Evolutionary conservation across 352 stramenopile species (phyloP).

Genomic region (Thalassiosira exigua): DNA sequence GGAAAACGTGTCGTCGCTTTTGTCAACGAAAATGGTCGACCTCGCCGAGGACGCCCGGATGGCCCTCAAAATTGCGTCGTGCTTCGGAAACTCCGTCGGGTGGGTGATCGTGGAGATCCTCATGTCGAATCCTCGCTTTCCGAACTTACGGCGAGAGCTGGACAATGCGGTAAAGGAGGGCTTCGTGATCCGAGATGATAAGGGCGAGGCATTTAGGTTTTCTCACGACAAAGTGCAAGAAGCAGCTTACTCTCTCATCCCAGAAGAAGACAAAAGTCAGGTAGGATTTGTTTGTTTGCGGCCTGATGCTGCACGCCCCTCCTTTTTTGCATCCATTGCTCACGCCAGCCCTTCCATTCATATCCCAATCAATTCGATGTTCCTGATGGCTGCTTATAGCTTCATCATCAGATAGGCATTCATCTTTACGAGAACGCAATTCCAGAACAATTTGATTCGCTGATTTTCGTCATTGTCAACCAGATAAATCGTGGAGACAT

Average conservation of each 20-base stretch:
- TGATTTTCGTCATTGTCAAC: slow-evolving; percentile 5
- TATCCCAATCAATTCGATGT: too few species aligned
- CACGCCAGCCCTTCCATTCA: too few species aligned
- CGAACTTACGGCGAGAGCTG: neutral
- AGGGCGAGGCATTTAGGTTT: slow-evolving; percentile 31
- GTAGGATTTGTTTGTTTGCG: too few species aligned
- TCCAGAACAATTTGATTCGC: slow-evolving; percentile 27
- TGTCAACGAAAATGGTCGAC: slow-evolving; percentile 17
- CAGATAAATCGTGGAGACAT: slow-evolving; percentile 22
- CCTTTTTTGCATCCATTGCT: too few species aligned
- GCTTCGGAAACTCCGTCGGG: slow-evolving; percentile 12
- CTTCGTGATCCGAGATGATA: neutral
- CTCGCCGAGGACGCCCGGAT: slow-evolving; percentile 1
- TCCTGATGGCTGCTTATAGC: neutral
- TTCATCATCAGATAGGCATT: slow-evolving; percentile 54
- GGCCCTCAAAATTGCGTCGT: slow-evolving; percentile 15
- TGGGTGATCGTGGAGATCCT: neutral
- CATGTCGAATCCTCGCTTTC: neutral
- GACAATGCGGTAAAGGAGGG: slow-evolving; percentile 1
- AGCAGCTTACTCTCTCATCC: slow-evolving; percentile 58
- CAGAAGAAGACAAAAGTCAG: slow-evolving; percentile 24
- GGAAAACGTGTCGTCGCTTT: slow-evolving; percentile 19
- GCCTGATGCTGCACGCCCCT: too few species aligned
- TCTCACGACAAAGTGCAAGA: slow-evolving; percentile 55
- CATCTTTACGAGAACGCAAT: slow-evolving; percentile 31